phyloP scores from a whole-genome alignment of 164 flowering plant species.

The Umbilicus rupestris region DNA sequence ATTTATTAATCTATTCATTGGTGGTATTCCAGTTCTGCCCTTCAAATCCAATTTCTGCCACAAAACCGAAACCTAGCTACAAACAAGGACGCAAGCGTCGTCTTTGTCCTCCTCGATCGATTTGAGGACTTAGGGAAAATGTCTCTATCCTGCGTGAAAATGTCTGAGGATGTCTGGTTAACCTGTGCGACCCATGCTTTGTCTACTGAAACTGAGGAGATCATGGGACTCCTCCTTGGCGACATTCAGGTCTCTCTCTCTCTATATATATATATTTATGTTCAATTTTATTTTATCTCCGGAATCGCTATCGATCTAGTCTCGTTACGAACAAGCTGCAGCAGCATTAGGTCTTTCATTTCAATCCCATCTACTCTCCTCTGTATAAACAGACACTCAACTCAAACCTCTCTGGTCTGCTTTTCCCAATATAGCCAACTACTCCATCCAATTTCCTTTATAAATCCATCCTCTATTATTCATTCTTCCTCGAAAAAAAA shows the following conservation, averaged over 20 bases:
- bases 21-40: too few relatives aligned
- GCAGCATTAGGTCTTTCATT: too few relatives aligned
- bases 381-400: too few relatives aligned
- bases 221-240: conserved; percentile 97
- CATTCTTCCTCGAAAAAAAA: background rate
- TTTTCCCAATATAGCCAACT: too few relatives aligned
- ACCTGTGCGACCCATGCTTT: conserved; percentile 88
- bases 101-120: background rate
- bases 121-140: conserved; percentile 13
- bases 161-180: conserved; percentile 93
- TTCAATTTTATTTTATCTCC: background rate
- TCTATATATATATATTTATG: background rate
- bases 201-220: conserved; percentile 93
- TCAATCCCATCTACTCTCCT: too few relatives aligned
- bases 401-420: too few relatives aligned
- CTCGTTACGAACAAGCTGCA: too few relatives aligned
- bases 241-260: conserved; percentile 55
- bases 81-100: background rate
- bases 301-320: background rate
- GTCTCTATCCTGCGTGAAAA: conserved; percentile 72
- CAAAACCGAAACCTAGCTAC: too few relatives aligned
- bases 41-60: too few relatives aligned
- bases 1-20: too few relatives aligned
- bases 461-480: background rate
- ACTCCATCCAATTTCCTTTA: too few relatives aligned